Evolutionary conservation across 345 rosid species (phyloP), one percentile per base, ranked within the genome.

Genomic region (Sisymbrium altissimum): DNA sequence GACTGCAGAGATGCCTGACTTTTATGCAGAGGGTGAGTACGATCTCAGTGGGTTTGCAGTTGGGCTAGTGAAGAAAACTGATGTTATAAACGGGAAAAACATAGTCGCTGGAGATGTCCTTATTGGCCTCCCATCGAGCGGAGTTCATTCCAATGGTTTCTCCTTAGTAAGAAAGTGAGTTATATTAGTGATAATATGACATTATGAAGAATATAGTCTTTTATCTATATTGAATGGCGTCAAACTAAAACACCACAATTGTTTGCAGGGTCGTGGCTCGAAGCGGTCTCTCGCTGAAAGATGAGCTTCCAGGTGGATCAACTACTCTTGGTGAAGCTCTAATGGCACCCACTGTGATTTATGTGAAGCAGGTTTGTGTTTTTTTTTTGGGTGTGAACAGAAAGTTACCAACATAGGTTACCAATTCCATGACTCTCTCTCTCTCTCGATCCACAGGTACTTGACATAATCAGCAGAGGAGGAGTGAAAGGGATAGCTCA

Each of bases 1-100:
- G 98, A 90, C 98, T 64, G 98, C 96, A 72, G 96, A 95, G 88
- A 95, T 92, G 99, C 98, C 98, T 0, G 90, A 81, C 66, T 92
- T 95, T 83, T 95, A 95, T 63, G 84, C 86, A 18, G 83, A 86
- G 9, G 94, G 97, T 0, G 97, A 95, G 65, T 95, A 92, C 21
- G 99, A 95, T 64, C 93, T 90, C 13, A 92, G 97, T 52, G 98
- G 99, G 30, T 92, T 87, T 84, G 99, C 96, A 0, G 97, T 95
- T 40, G 99, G 99, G 57, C 80, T 83, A 33, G 97, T 95, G 29
- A 87, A 87, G 72, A 90, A 86, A 86, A 84, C 79, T 46, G 83
- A 96, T 3, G 88, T 90, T 18, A 92, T 95, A 63, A 86, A 95
- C 45, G 99, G 99, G 14, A 89, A 85, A 80, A 84, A 75, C 79